Evolutionary conservation across 257 asterid species (phyloP), one percentile per base, ranked within the genome.

Genomic region (Ligustrum vulgare): DNA sequence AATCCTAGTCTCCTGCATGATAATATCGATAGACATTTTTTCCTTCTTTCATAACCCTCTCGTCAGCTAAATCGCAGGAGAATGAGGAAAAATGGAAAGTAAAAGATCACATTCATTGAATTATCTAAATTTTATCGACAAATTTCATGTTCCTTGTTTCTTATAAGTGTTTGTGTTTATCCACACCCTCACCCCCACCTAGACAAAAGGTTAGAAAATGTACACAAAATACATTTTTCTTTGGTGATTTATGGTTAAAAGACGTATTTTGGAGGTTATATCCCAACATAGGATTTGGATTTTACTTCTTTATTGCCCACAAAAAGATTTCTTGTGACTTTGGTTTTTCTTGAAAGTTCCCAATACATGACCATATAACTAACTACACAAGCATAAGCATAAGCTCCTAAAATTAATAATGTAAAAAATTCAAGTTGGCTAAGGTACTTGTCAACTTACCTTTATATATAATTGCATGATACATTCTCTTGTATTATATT

Each of bases 381-480:
- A 89, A 85, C 86, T 74, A 82, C 86, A 86, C 85, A 82, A 88
- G 87, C 92, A 83, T 80, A 82, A 88, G 87, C 92, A 83, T 80
- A 75, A 84, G 70, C 74, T 82, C 72, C 77, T 68, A 66, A 41
- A 83, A n/a, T n/a, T n/a, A n/a, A 79, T 84, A 77, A 79, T 80
- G 78, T 75, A 82, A 82, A 78, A 86, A 82, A 85, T 74, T 68
- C 77, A 67, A 78, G 80, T 80, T 81, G 84, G 80, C 80, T 76
- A 82, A 84, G 75, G 67, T 73, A 74, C 80, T 43, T 86, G 68
- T 84, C 88, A 78, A 67, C 47, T 39, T 31, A 54, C 65, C 62
- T 43, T 56, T 65, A 78, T 86, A 82, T 80, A 76, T 72, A 79
- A 47, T 67, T 58, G 81, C 79, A 81, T 49, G 22, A 51, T 33